Conservation (phyloP, 2,329 filamentous ascomycete genomes). For the Mycogone perniciosa region DNA sequence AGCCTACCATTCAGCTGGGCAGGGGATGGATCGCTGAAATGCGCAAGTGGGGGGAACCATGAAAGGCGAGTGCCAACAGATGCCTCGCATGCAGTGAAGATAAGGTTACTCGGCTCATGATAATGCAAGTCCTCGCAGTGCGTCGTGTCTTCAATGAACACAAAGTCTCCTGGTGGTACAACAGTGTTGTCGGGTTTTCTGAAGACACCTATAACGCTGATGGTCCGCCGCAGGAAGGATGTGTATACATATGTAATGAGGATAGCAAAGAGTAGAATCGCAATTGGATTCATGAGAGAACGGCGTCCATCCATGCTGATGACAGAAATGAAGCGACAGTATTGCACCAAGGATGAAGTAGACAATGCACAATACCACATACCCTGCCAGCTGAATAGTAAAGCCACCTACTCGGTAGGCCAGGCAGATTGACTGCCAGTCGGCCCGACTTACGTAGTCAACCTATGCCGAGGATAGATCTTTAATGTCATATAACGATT, state of each 20-base stretch:
- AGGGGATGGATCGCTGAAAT: slow-evolving; percentile 34
- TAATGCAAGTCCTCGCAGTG: slow-evolving; percentile 57
- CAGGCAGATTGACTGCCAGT: too few relatives aligned
- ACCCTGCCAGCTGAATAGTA: too few relatives aligned
- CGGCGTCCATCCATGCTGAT: slow-evolving; percentile 9
- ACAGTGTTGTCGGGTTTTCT: slow-evolving; percentile 18
- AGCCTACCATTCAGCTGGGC: slow-evolving; percentile 37
- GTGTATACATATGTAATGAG: slow-evolving; percentile 11
- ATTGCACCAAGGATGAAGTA: background rate
- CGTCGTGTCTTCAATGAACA: slow-evolving; percentile 43
- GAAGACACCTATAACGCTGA: slow-evolving; percentile 23
- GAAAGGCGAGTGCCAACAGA: slow-evolving; percentile 31
- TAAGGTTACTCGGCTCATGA: slow-evolving; percentile 37
- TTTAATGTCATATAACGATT: too few relatives aligned
- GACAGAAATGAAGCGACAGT: background rate
- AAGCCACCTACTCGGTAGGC: too few relatives aligned
- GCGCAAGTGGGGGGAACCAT: slow-evolving; percentile 47
- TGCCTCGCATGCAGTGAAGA: slow-evolving; percentile 54
- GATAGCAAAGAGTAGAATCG: slow-evolving; percentile 8
- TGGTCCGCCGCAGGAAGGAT: background rate
- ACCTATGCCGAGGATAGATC: too few relatives aligned
- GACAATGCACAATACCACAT: too few relatives aligned
- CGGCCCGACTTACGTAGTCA: too few relatives aligned
- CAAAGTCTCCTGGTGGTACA: slow-evolving; percentile 25
- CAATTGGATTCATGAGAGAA: background rate